A percentile compares a stretch with the other conserved stretches of the same genome.
These are phyloP conservation scores for Kodamaea kaohsiungensis DNA, from an alignment of 805 yeast species.

Conservation along the genomic window DNA sequence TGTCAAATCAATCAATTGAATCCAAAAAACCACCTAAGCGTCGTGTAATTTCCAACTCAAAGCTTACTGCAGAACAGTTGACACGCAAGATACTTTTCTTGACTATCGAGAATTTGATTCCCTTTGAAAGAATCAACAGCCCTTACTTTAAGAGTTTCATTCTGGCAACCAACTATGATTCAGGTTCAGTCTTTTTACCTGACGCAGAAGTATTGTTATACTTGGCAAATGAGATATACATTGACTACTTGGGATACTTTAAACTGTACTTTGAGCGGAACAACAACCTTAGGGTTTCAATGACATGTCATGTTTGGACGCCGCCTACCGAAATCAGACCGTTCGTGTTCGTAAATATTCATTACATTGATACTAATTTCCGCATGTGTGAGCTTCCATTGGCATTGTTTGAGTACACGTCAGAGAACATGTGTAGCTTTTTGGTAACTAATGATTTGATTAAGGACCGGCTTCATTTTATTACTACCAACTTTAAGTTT, in stretches of 20 bases:
- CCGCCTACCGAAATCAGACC: slow-evolving; percentile 12
- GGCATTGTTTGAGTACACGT: slow-evolving; percentile 18
- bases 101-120: slow-evolving; percentile 22
- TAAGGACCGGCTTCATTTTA: slow-evolving; percentile 18
- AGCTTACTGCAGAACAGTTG: slow-evolving; percentile 6
- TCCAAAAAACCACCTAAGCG: neutral
- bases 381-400: slow-evolving; percentile 21
- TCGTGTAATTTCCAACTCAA: neutral
- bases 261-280: slow-evolving; percentile 14
- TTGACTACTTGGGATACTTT: slow-evolving; percentile 22
- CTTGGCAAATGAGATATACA: slow-evolving; percentile 21
- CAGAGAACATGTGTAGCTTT: slow-evolving; percentile 14
- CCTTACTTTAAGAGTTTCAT: slow-evolving; percentile 17
- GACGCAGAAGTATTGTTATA: slow-evolving; percentile 17
- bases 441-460: slow-evolving; percentile 15
- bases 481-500: slow-evolving; percentile 24
- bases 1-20: neutral
- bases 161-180: neutral
- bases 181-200: slow-evolving; percentile 14
- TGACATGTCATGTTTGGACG: slow-evolving; percentile 25
- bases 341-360: slow-evolving; percentile 19
- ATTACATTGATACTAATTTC: slow-evolving; percentile 19
- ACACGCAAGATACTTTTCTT: slow-evolving; percentile 14
- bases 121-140: slow-evolving; percentile 18
- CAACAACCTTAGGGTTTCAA: slow-evolving; percentile 13